Conservation (phyloP, 352 stramenopile species). For the Lagenidium giganteum region DNA sequence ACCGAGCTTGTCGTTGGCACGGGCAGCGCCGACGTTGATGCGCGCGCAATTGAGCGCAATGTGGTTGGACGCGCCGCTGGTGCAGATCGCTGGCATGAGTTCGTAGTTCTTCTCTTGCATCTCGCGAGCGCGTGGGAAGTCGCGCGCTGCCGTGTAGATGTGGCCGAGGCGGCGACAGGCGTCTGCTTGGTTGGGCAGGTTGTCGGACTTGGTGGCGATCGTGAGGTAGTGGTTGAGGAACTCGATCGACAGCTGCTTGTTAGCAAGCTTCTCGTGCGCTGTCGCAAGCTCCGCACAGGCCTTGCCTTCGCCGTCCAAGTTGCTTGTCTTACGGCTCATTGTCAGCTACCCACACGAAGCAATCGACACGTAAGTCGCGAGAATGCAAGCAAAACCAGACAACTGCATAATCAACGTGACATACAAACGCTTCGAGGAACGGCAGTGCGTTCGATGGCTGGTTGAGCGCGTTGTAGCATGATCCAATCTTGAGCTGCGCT, state of each 20-base stretch:
- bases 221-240: constrained; percentile 85
- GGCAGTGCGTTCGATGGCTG: constrained; percentile 64
- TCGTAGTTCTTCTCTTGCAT: constrained; percentile 91
- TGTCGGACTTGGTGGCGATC: constrained; percentile 77
- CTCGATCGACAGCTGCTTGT: constrained; percentile 80
- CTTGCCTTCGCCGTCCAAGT: constrained; percentile 74
- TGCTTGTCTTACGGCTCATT: constrained; percentile 40
- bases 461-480: constrained; percentile 62
- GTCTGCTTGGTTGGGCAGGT: constrained; percentile 82
- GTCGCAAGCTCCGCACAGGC: constrained; percentile 86
- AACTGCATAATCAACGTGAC: no score
- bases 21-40: constrained; percentile 62
- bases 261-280: constrained; percentile 76
- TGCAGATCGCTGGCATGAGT: constrained; percentile 52
- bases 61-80: constrained; percentile 29
- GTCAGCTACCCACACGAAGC: constrained; percentile 27
- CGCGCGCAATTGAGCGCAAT: constrained; percentile 56
- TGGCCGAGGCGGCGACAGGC: constrained; percentile 82
- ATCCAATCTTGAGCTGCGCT: constrained; percentile 73
- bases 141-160: constrained; percentile 76
- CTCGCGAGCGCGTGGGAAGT: constrained; percentile 76
- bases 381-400: no score
- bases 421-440: constrained; percentile 81
- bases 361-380: no score
- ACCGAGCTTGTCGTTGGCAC: constrained; percentile 63